A percentile compares a stretch with the other conserved stretches of the same genome.
These are phyloP conservation scores for Lathyrus tuberosus DNA, from an alignment of 306 rosid species.

Conservation along the genomic window DNA sequence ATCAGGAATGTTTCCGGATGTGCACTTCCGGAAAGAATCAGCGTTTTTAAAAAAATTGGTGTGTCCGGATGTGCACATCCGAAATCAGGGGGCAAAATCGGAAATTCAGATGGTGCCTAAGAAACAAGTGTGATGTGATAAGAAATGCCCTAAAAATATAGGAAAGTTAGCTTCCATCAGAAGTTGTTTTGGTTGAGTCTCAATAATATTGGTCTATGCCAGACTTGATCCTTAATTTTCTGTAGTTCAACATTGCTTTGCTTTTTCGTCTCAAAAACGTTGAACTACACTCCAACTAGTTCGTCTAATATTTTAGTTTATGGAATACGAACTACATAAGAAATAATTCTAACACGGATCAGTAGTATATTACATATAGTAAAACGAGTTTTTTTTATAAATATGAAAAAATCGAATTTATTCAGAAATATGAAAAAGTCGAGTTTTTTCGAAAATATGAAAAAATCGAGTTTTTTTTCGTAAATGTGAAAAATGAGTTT, in stretches of 20 bases:
- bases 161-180: background rate
- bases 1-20: too few relatives aligned
- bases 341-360: background rate
- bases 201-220: background rate
- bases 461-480: too few relatives aligned
- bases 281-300: background rate
- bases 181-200: background rate
- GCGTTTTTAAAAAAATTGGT: too few relatives aligned
- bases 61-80: too few relatives aligned
- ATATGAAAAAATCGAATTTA: too few relatives aligned
- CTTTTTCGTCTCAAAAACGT: background rate
- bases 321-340: background rate
- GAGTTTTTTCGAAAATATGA: too few relatives aligned
- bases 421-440: too few relatives aligned
- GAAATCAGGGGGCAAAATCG: too few relatives aligned
- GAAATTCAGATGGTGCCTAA: too few relatives aligned
- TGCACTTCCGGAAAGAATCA: too few relatives aligned
- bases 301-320: background rate
- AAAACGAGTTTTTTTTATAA: background rate
- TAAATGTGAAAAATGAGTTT: too few relatives aligned
- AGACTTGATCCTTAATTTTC: background rate
- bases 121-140: too few relatives aligned
- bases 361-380: background rate
- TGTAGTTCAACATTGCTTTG: background rate
- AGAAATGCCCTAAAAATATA: background rate